Percentiles rank a stretch among this genome's conserved stretches.
Evolutionary conservation across 2,329 filamentous ascomycete genomes (phyloP).

Genomic region (Aspergillus felis): DNA sequence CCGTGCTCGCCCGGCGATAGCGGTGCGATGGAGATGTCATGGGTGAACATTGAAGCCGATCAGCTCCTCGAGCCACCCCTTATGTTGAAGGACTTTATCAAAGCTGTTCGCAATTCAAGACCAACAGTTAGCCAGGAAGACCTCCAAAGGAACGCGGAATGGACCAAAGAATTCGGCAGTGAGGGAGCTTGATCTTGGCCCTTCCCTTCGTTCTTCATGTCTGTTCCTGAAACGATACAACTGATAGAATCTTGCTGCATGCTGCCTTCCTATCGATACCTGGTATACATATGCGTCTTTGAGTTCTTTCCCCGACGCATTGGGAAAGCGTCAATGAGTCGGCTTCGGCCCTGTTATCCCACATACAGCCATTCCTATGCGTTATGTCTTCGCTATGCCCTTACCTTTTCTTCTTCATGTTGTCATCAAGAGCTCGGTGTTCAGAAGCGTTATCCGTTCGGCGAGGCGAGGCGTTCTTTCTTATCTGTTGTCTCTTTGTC

Average conservation of each 20-base stretch:
- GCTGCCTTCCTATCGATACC: not conserved
- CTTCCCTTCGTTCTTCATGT: not conserved
- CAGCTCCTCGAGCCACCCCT: conserved; percentile 82
- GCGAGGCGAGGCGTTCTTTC: conserved; percentile 18
- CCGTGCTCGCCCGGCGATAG: conserved; percentile 90
- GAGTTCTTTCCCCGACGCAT: not conserved
- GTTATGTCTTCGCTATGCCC: not conserved
- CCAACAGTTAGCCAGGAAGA: conserved; percentile 90
- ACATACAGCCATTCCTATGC: not conserved
- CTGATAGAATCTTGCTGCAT: conserved; percentile 4
- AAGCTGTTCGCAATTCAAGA: conserved; percentile 80
- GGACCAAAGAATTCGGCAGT: conserved; percentile 94
- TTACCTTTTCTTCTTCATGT: conserved; percentile 4
- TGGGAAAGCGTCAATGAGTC: too few relatives aligned
- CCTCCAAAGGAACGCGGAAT: conserved; percentile 77
- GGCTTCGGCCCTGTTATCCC: not conserved
- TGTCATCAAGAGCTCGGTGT: conserved; percentile 22
- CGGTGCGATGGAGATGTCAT: conserved; percentile 87
- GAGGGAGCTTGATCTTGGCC: conserved; percentile 60
- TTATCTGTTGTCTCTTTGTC: conserved; percentile 9
- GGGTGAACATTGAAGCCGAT: conserved; percentile 81
- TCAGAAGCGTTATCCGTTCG: conserved; percentile 26
- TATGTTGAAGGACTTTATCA: conserved; percentile 85
- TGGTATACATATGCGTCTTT: not conserved
- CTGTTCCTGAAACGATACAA: conserved; percentile 2